Base-by-base conservation (phyloP, 306 rosid species). In the Calophaca sinica region DNA sequence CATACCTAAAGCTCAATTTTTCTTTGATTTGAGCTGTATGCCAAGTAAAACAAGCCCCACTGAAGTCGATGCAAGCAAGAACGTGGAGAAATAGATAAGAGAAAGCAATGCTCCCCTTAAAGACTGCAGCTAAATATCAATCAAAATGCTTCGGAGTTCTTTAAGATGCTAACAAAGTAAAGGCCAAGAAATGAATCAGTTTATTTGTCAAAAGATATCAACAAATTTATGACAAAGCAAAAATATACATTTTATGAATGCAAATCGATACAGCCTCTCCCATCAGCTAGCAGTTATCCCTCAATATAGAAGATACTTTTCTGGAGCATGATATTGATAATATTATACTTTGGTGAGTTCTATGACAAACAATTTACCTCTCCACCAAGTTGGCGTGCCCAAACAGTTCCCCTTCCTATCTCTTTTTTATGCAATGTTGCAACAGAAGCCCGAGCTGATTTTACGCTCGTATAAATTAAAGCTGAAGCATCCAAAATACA, bases 341-440 rank as follows among this genome's bases (percentile, higher is more conserved):
- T 39, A 69, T 53, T 42, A 11, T 83, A 62, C 20, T 74, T 7
- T 39, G 32, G 13, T 13, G 53, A 49, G 42, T 48, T 66, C 29
- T 33, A 68, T 14, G 63, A 39, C 6, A 42, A 53, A 65, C 61
- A 64, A 62, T 64, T 83, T 82, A 92, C 99, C n/a, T n/a, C 96
- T 92, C 97, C 99, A 76, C 99, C 99, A 67, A 94, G 81, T 81
- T 92, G 99, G 6, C 96, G 96, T 9, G 96, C 99, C 99, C 99
- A 94, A 62, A 92, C 79, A 82, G 81, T 81, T 64, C 88, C 89
- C 3, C 89, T 93, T 78, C 86, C 82, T 20, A 92, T 88, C 80
- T 82, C 90, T 59, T 89, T 90, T 76, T 78, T 87, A 83, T 92
- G 99, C 65, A 90, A 73, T 60, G 2, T 50, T 68, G 92, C 82